These are phyloP conservation scores for Suillus occidentalis DNA, from an alignment of 768 basidiomycete genomes.

Conservation along the genomic window DNA sequence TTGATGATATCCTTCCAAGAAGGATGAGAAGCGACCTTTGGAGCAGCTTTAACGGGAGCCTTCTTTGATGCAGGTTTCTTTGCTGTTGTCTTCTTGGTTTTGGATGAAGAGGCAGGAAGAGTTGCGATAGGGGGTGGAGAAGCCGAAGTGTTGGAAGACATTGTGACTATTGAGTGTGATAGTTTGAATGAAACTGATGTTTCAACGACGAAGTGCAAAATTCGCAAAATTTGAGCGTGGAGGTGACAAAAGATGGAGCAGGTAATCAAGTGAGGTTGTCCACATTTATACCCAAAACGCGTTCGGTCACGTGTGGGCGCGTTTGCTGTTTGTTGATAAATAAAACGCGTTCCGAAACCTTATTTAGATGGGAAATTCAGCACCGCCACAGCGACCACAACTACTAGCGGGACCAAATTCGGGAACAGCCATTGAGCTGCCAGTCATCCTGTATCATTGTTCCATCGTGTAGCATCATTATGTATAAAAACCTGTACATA, in stretches of 20 bases:
- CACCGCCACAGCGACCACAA: constrained; percentile 9
- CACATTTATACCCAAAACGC: constrained; percentile 10
- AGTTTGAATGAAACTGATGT: background rate
- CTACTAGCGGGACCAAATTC: background rate
- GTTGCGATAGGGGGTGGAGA: constrained; percentile 15
- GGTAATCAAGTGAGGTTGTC: background rate
- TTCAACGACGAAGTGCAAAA: background rate
- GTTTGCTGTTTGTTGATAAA: constrained; percentile 12
- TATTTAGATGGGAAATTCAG: constrained; percentile 11
- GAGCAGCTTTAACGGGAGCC: constrained; percentile 13
- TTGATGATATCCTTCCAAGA: constrained; percentile 59
- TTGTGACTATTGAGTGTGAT: background rate
- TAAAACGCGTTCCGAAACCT: constrained; percentile 8
- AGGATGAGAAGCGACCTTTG: constrained; percentile 37
- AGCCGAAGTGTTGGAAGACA: constrained; percentile 13
- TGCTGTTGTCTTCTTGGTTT: constrained; percentile 29
- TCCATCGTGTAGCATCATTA: too few species aligned
- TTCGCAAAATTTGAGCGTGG: background rate
- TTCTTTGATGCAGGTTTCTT: constrained; percentile 21
- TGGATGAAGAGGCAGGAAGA: constrained; percentile 20
- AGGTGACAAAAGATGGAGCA: constrained; percentile 5
- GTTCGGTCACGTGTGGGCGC: constrained; percentile 12
- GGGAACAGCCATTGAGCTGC: background rate
- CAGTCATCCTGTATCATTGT: too few species aligned
- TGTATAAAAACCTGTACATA: background rate